These are phyloP conservation scores for Globisporangium uncinulatum DNA, from an alignment of 352 stramenopile genomes.

Conservation along the genomic window DNA sequence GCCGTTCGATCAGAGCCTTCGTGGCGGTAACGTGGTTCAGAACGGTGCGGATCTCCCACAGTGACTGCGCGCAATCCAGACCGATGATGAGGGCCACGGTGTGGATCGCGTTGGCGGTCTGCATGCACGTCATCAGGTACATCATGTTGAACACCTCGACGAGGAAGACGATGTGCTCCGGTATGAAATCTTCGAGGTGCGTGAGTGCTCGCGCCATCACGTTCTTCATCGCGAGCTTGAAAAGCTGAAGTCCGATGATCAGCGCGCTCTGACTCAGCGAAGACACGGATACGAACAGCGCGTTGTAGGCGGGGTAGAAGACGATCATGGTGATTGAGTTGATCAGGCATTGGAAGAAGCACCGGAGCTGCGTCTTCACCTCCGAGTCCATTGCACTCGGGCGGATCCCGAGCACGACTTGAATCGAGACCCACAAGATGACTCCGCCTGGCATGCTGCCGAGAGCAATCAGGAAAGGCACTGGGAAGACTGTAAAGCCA, in stretches of 20 bases:
- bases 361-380: background rate
- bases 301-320: constrained; percentile 16
- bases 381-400: constrained; percentile 2
- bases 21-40: background rate
- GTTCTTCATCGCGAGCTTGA: constrained; percentile 23
- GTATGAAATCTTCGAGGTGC: constrained; percentile 28
- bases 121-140: background rate
- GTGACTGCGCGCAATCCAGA: background rate
- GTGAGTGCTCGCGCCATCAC: constrained; percentile 12
- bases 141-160: constrained; percentile 32
- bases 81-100: background rate
- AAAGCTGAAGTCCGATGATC: constrained; percentile 10
- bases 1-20: background rate
- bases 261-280: constrained; percentile 1
- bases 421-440: background rate
- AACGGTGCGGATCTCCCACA: constrained; percentile 2
- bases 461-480: background rate
- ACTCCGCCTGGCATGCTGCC: background rate
- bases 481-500: background rate
- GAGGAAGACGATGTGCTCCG: constrained; percentile 29
- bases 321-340: constrained; percentile 7
- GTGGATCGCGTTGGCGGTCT: background rate
- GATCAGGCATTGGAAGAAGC: background rate
- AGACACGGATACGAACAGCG: constrained; percentile 16
- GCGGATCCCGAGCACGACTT: constrained; percentile 3